These are phyloP conservation scores for Termitomyces sp. DNA, from an alignment of 768 basidiomycete species.

Conservation along the genomic window DNA sequence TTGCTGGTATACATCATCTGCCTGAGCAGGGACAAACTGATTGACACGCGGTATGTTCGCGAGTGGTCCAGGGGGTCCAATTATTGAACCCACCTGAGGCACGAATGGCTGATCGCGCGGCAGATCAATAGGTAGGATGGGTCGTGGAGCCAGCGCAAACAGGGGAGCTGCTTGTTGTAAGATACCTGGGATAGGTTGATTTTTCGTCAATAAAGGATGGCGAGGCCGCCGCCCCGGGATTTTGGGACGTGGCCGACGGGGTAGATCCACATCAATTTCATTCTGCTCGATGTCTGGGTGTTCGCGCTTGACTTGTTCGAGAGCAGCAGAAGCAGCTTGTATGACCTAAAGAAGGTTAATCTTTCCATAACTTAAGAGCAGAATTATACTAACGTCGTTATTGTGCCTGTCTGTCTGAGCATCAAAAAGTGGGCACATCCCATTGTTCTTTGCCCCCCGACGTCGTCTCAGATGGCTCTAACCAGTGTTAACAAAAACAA, in stretches of 20 bases:
- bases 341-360: slow-evolving; percentile 35
- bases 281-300: slow-evolving; percentile 48
- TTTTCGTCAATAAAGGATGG: background rate
- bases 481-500: background rate
- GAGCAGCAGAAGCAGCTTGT: slow-evolving; percentile 46
- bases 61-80: background rate
- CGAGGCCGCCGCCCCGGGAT: background rate
- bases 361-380: background rate
- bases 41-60: background rate
- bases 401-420: slow-evolving; percentile 3
- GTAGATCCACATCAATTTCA: slow-evolving; percentile 47
- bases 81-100: background rate
- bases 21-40: background rate
- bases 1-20: background rate
- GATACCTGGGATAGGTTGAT: background rate
- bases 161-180: background rate
- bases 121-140: background rate
- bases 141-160: background rate
- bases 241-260: background rate
- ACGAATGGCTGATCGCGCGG: background rate
- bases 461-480: background rate
- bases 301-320: slow-evolving; percentile 41
- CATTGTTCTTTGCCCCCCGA: background rate
- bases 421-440: slow-evolving; percentile 9
- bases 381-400: slow-evolving; percentile 1